Conservation (phyloP, 345 rosid genomes). For the Hibiscus trionum region DNA sequence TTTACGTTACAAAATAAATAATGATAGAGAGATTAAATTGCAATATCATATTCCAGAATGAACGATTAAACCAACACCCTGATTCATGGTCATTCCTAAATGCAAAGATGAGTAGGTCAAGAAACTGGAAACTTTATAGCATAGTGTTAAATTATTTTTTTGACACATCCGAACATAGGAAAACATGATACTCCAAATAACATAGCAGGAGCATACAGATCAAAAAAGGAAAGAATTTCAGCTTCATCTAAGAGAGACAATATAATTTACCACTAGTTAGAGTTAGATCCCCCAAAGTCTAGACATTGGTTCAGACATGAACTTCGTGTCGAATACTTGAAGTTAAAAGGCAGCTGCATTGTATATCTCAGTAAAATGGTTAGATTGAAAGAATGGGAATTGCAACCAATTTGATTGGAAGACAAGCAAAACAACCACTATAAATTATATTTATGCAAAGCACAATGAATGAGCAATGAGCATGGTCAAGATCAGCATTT, state of each 20-base stretch:
- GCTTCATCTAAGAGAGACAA: not conserved
- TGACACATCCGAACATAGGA: too few relatives aligned
- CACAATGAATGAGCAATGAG: constrained; percentile 34
- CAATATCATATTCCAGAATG: too few relatives aligned
- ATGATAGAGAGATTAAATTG: too few relatives aligned
- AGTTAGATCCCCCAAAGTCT: not conserved
- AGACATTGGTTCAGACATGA: not conserved
- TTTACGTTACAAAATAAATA: too few relatives aligned
- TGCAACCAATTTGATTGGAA: constrained; percentile 13
- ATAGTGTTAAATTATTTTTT: too few relatives aligned
- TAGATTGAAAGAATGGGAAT: constrained; percentile 7
- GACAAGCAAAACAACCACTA: constrained; percentile 24
- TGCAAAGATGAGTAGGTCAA: too few relatives aligned
- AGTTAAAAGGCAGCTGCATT: not conserved
- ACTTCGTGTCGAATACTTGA: not conserved
- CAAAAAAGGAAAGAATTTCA: not conserved
- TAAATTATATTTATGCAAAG: constrained; percentile 37
- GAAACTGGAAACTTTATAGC: too few relatives aligned
- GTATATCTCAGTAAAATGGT: not conserved
- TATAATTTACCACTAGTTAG: not conserved
- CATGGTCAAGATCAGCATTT: constrained; percentile 25
- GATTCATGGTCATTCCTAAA: too few relatives aligned
- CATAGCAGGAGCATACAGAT: not conserved
- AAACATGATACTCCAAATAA: too few relatives aligned
- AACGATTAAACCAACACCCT: too few relatives aligned